phyloP scores from a whole-genome alignment of 169 alveolate genomes.

The Hammondia hammondi region DNA sequence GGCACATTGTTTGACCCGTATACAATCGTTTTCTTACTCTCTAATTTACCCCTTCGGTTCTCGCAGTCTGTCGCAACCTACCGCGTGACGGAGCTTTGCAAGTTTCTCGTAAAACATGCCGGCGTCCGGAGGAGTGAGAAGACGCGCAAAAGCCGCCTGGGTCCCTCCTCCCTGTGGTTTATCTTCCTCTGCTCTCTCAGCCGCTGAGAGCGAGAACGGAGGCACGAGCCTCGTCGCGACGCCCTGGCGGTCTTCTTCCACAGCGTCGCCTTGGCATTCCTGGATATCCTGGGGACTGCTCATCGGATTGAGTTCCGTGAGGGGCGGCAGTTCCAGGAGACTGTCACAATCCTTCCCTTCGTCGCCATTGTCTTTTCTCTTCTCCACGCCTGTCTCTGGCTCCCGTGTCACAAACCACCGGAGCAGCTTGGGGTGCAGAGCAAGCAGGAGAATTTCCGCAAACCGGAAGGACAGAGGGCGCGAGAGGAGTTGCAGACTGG shows the following conservation, averaged over 20 bases:
- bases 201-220: not conserved
- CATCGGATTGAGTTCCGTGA: constrained; percentile 1
- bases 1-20: no score
- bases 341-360: not conserved
- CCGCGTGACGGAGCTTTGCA: not conserved
- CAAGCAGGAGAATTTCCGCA: constrained; percentile 39
- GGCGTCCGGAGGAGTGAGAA: not conserved
- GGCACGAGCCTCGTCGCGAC: not conserved
- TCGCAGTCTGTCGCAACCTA: not conserved
- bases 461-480: constrained; percentile 35
- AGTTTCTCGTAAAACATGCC: not conserved
- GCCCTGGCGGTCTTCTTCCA: not conserved
- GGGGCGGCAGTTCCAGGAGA: not conserved
- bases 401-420: constrained; percentile 43
- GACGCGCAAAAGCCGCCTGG: not conserved
- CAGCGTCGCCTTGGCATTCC: not conserved
- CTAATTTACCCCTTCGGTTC: no score
- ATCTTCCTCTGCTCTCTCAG: not conserved
- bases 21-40: no score
- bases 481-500: not conserved
- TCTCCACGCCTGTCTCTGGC: not conserved
- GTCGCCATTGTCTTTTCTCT: constrained; percentile 14
- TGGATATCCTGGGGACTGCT: constrained; percentile 4
- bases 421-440: constrained; percentile 64
- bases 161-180: not conserved